phyloP scores from a whole-genome alignment of 2,329 filamentous ascomycete genomes.

The Fusarium domesticum region DNA sequence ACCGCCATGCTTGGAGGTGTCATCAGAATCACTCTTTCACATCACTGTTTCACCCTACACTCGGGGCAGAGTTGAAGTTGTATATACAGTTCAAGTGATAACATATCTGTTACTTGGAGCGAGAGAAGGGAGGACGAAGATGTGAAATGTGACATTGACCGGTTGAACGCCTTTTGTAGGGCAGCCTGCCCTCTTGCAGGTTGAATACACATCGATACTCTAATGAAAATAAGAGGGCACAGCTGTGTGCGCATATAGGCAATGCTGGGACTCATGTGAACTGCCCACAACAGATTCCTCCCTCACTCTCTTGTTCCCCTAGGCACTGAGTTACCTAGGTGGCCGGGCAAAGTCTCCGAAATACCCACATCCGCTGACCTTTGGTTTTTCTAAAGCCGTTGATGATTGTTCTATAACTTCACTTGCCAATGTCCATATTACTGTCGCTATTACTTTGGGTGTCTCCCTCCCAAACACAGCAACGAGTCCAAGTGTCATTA shows the following conservation, averaged over 20 bases:
- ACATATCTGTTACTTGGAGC: slow-evolving; percentile 3
- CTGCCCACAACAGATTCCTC: neutral
- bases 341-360: neutral
- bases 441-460: neutral
- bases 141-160: slow-evolving; percentile 15
- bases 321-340: neutral
- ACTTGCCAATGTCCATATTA: neutral
- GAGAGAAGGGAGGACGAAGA: slow-evolving; percentile 9
- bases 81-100: neutral
- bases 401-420: neutral
- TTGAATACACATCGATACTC: slow-evolving; percentile 8
- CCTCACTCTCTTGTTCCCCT: neutral
- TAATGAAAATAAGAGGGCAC: slow-evolving; percentile 15
- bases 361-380: neutral
- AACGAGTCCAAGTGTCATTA: no score
- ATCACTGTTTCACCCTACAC: neutral
- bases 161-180: slow-evolving; percentile 27
- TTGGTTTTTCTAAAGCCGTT: neutral
- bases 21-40: neutral
- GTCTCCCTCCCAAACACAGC: neutral
- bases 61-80: neutral
- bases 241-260: no score
- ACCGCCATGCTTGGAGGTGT: neutral
- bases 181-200: slow-evolving; percentile 9
- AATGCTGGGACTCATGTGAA: neutral